Conservation (phyloP, 2,329 filamentous ascomycete genomes). For the Alternaria sp. region DNA sequence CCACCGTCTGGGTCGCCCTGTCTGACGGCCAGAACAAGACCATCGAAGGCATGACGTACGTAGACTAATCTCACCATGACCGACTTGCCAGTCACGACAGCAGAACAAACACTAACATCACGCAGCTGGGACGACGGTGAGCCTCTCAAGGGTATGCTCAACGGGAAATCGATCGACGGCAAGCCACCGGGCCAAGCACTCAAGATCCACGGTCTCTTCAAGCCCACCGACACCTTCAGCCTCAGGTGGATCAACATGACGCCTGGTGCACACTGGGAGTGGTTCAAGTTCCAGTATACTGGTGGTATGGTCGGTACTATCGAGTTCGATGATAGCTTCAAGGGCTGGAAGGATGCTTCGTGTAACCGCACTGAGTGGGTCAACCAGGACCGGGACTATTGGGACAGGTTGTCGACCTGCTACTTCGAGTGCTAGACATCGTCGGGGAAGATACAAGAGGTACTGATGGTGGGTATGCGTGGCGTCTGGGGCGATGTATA, state of each 20-base stretch:
- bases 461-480: neutral
- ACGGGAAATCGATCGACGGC: neutral
- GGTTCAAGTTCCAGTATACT: neutral
- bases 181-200: neutral
- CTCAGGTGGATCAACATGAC: neutral
- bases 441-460: neutral
- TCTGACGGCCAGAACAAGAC: neutral
- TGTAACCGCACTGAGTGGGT: neutral
- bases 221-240: neutral
- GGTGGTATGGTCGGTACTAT: neutral
- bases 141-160: neutral
- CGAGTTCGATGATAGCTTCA: neutral
- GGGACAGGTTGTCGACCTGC: neutral
- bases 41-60: neutral
- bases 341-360: neutral
- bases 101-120: neutral
- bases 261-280: neutral
- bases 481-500: neutral
- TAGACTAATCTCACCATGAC: neutral
- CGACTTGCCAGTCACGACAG: neutral
- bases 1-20: neutral
- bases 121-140: neutral
- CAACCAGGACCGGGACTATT: neutral
- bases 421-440: neutral
- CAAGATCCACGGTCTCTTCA: neutral